Conservation (phyloP, 2,329 filamentous ascomycete species). For the Trichoderma atrobrunneum region DNA sequence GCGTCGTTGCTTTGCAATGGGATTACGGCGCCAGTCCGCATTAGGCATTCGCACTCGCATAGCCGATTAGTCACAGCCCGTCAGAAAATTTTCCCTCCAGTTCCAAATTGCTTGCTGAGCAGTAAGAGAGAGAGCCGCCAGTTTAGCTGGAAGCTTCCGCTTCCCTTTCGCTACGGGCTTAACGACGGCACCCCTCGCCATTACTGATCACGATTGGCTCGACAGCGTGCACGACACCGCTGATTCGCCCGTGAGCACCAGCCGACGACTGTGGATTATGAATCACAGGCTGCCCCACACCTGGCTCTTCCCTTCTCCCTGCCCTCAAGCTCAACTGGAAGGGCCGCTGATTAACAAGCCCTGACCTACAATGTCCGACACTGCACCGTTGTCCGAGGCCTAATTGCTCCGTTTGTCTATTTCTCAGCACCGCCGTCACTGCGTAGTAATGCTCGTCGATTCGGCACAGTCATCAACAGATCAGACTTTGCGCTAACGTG, state of each 20-base stretch:
- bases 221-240: not conserved
- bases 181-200: not conserved
- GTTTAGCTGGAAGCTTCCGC: slow-evolving; percentile 11
- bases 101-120: not conserved
- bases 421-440: slow-evolving; percentile 11
- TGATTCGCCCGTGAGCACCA: slow-evolving; percentile 4
- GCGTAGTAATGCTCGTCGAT: not conserved
- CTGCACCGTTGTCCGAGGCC: not conserved
- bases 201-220: not conserved
- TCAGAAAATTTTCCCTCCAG: not conserved
- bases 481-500: slow-evolving; percentile 12
- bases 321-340: not conserved
- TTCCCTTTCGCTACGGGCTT: not conserved
- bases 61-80: slow-evolving; percentile 6
- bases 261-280: slow-evolving; percentile 13
- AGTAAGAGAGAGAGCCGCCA: not conserved
- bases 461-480: slow-evolving; percentile 10
- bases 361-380: slow-evolving; percentile 15
- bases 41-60: slow-evolving; percentile 1
- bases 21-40: not conserved
- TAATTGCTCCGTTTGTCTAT: not conserved
- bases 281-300: slow-evolving; percentile 1
- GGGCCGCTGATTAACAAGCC: slow-evolving; percentile 13
- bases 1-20: not conserved
- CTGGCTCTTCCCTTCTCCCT: not conserved